These are phyloP conservation scores for Exophiala sp. DNA, from an alignment of 2,329 filamentous ascomycete species.

Conservation along the genomic window DNA sequence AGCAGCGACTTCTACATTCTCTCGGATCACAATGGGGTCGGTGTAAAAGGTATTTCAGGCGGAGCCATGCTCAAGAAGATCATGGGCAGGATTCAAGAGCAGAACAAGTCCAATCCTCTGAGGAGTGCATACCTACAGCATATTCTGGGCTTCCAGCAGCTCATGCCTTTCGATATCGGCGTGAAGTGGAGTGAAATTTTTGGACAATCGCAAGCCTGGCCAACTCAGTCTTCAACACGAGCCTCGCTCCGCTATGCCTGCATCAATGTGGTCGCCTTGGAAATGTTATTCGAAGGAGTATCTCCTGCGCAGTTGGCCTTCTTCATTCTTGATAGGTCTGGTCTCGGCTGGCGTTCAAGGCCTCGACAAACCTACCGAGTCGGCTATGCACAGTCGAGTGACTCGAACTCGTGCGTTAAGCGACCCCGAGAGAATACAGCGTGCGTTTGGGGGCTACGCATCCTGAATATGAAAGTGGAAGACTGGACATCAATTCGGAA, in stretches of 20 bases:
- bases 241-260: conserved; percentile 9
- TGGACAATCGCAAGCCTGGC: conserved; percentile 16
- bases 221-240: conserved; percentile 20
- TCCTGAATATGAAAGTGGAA: conserved; percentile 10
- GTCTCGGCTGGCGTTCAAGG: conserved; percentile 15
- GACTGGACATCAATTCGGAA: not conserved
- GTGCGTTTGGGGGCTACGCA: conserved; percentile 21
- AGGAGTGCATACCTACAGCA: conserved; percentile 20
- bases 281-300: conserved; percentile 20
- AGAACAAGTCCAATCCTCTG: conserved; percentile 3
- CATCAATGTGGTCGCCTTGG: conserved; percentile 14
- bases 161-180: conserved; percentile 26
- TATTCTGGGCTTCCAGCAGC: conserved; percentile 25
- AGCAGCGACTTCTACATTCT: conserved; percentile 15
- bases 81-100: conserved; percentile 18
- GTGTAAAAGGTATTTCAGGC: conserved; percentile 23
- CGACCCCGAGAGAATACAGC: too few species aligned
- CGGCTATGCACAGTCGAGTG: not conserved
- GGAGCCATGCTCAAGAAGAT: conserved; percentile 22
- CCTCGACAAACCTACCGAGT: not conserved
- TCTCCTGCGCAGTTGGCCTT: conserved; percentile 18
- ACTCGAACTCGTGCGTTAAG: conserved; percentile 10
- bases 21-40: conserved; percentile 23
- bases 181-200: conserved; percentile 22
- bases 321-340: conserved; percentile 12